Evolutionary conservation across 805 yeast species (phyloP).

Genomic region (Yarrowia deformans): DNA sequence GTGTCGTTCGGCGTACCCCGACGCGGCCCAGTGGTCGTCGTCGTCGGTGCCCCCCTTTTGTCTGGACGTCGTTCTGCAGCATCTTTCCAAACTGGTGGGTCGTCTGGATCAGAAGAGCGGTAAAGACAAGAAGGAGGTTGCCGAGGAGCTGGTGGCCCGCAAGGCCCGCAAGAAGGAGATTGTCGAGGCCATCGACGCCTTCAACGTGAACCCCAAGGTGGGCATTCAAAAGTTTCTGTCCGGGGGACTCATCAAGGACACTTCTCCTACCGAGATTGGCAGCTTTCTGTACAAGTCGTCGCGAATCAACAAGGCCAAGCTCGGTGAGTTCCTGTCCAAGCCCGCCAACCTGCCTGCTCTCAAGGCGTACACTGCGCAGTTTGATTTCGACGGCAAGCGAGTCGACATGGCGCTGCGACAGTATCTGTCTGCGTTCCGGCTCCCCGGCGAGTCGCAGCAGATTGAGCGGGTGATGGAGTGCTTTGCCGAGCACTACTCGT

Average conservation of each 20-base stretch:
- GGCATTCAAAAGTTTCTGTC: slow-evolving; percentile 74
- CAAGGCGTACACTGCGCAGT: slow-evolving; percentile 66
- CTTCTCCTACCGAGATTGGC: slow-evolving; percentile 66
- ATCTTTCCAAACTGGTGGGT: slow-evolving; percentile 67
- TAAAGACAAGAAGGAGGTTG: slow-evolving; percentile 41
- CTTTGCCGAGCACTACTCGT: slow-evolving; percentile 81
- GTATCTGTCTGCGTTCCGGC: slow-evolving; percentile 79
- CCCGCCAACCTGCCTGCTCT: slow-evolving; percentile 69
- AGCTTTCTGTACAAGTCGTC: slow-evolving; percentile 79
- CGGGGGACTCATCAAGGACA: slow-evolving; percentile 65
- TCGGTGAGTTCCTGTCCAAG: slow-evolving; percentile 87
- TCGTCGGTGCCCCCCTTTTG: slow-evolving; percentile 93
- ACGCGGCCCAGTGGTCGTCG: slow-evolving; percentile 78
- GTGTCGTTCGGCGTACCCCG: slow-evolving; percentile 82
- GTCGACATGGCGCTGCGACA: slow-evolving; percentile 93
- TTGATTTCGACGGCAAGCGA: slow-evolving; percentile 78
- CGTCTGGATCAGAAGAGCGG: slow-evolving; percentile 53
- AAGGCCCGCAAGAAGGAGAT: slow-evolving; percentile 68
- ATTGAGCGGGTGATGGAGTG: slow-evolving; percentile 90
- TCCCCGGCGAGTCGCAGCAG: slow-evolving; percentile 98
- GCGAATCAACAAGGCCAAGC: slow-evolving; percentile 81
- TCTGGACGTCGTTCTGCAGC: slow-evolving; percentile 81
- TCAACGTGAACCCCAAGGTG: slow-evolving; percentile 78
- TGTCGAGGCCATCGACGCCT: slow-evolving; percentile 72
- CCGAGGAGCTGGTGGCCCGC: slow-evolving; percentile 40